Base-by-base conservation (phyloP, 371 early-diverging fungal species). In the Mortierella sp. region DNA sequence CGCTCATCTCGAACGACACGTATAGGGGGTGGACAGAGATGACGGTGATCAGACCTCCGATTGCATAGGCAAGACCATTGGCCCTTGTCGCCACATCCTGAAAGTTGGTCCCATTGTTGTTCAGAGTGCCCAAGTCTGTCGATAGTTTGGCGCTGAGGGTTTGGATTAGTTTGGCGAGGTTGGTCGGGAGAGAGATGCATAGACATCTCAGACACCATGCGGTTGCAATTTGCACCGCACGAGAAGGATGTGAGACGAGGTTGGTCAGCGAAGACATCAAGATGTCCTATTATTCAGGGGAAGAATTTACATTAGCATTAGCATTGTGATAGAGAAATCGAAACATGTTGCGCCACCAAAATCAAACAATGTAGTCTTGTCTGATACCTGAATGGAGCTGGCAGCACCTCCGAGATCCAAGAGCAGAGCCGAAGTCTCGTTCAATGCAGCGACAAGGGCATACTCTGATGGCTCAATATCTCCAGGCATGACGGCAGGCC, bases 341-440 rank as follows among this genome's bases (percentile, higher is more conserved):
- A 55, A 63, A 44, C 13, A 66, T 5, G 29, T 26, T 24, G 34
- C 24, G 29, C 58, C 14, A 31, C 43, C 16, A 29, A 40, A 45
- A 34, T 26, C 34, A 44, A 39, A 39, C 22, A 10, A 34, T 26
- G n/a, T n/a, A n/a, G n/a, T n/a, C n/a, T n/a, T n/a, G n/a, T 22
- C n/a, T 19, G 47, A 4, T 52, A 80, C 80, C 71, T 94, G 94
- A n/a, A 94, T 86, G 0, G 91, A 88, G 31, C 85, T 88, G 1
- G 92, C 91, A 0, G 95, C 94, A 7, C 95, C 92, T 39, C 96
- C 97, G 9, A 97, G 84, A 69, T 96, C 96, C 41, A 89, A 83
- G 4, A 96, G 74, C 41, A 97, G 86, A 13, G 88, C 87, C 0
- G 94, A 90, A 41, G 95, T 88, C 66, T 97, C 92, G 58, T 94